A percentile compares a stretch with the other conserved stretches of the same genome.
These are phyloP conservation scores for Fusarium sp. DNA, from an alignment of 2,329 filamentous ascomycete genomes.

Conservation along the genomic window DNA sequence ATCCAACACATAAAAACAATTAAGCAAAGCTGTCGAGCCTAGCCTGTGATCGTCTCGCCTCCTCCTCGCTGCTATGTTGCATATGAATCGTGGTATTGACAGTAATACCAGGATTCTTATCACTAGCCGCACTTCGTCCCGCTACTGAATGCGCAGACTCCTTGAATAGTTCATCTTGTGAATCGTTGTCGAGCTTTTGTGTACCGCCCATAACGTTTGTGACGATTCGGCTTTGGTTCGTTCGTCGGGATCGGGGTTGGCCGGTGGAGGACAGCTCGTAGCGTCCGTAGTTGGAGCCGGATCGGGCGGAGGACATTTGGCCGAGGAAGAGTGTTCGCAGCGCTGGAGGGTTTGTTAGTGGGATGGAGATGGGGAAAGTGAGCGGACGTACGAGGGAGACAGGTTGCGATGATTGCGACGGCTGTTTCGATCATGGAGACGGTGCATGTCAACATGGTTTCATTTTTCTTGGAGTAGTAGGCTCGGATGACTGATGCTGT, in stretches of 20 bases:
- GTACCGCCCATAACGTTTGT: conserved; percentile 42
- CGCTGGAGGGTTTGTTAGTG: conserved; percentile 2
- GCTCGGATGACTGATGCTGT: conserved; percentile 48
- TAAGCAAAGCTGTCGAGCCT: conserved; percentile 17
- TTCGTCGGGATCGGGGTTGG: conserved; percentile 32
- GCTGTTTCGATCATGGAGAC: conserved; percentile 54
- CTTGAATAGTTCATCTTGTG: conserved; percentile 41
- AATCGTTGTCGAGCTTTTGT: conserved; percentile 35
- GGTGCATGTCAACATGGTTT: conserved; percentile 54
- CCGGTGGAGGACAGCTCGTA: conserved; percentile 41
- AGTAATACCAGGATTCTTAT: conserved; percentile 31
- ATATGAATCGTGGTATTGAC: conserved; percentile 39
- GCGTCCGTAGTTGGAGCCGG: conserved; percentile 36
- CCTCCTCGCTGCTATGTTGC: conserved; percentile 15
- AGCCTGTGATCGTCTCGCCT: conserved; percentile 10
- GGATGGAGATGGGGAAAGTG: fast-evolving
- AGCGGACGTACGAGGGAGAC: conserved; percentile 48
- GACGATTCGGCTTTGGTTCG: conserved; percentile 34
- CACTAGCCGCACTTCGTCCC: background rate
- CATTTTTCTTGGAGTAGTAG: conserved; percentile 49
- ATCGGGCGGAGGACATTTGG: conserved; percentile 33
- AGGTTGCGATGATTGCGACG: conserved; percentile 55
- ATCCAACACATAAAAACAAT: no score
- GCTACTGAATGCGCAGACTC: background rate
- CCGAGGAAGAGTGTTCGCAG: conserved; percentile 38